A percentile compares a stretch with the other conserved stretches of the same genome.
Evolutionary conservation across 305 asterid genomes (phyloP).

Genomic region (Ilex paraguariensis): DNA sequence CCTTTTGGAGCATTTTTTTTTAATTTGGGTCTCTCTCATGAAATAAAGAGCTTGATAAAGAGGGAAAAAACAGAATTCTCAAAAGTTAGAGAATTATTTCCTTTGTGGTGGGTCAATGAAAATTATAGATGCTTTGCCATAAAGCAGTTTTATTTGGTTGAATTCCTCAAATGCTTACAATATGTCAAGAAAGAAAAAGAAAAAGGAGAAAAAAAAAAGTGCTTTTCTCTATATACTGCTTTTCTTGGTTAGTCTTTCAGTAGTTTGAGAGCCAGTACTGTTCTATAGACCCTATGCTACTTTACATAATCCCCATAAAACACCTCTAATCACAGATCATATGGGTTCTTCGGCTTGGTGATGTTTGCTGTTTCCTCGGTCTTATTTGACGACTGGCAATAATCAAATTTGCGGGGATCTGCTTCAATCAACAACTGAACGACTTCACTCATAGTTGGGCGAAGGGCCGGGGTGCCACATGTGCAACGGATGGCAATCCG

Average conservation of each 20-base stretch:
- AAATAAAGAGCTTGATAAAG: background rate
- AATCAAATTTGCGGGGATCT: slow-evolving; percentile 5
- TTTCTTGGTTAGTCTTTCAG: slow-evolving; percentile 14
- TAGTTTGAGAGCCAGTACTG: slow-evolving; percentile 7
- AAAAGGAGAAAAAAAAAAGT: slow-evolving; percentile 10
- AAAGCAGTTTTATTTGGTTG: slow-evolving; percentile 26
- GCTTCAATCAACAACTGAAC: slow-evolving; percentile 9
- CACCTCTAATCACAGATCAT: slow-evolving; percentile 15
- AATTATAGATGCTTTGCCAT: slow-evolving; percentile 25
- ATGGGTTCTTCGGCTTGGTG: slow-evolving; percentile 26
- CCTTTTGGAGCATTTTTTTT: slow-evolving; percentile 10
- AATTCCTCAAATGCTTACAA: slow-evolving; percentile 27
- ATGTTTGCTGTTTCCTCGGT: slow-evolving; percentile 16
- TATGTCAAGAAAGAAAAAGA: slow-evolving; percentile 16
- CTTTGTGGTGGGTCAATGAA: slow-evolving; percentile 32
- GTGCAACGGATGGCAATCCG: slow-evolving; percentile 16
- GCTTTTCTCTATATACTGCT: slow-evolving; percentile 21
- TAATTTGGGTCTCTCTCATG: slow-evolving; percentile 19
- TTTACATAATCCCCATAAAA: background rate
- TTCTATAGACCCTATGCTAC: slow-evolving; percentile 12
- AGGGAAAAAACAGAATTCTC: slow-evolving; percentile 9
- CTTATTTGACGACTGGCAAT: slow-evolving; percentile 6
- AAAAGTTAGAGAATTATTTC: slow-evolving; percentile 24
- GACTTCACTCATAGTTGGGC: slow-evolving; percentile 16
- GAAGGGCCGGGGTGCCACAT: slow-evolving; percentile 4